Conservation (phyloP, 345 rosid genomes). For the Citrus reticulata region DNA sequence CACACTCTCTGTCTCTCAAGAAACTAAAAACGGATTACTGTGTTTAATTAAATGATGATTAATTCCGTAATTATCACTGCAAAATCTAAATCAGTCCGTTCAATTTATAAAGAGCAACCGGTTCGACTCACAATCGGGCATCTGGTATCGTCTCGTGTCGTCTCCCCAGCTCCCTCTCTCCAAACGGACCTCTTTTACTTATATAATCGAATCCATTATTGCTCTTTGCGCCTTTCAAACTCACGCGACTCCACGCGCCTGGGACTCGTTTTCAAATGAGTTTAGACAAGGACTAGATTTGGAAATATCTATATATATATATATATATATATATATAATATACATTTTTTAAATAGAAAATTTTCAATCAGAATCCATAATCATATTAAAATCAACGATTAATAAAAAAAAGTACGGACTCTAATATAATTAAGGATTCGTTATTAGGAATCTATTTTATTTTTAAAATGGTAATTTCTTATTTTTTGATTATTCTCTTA, state of each 20-base stretch:
- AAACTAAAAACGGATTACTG: background rate
- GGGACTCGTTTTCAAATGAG: background rate
- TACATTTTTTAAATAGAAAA: no score
- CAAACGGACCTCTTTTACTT: no score
- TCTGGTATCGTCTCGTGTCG: no score
- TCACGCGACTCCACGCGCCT: background rate
- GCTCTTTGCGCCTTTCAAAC: background rate
- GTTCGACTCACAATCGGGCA: no score
- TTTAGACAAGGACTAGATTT: background rate
- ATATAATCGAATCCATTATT: background rate
- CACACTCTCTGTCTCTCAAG: background rate
- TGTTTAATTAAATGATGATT: background rate
- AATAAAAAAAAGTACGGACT: no score
- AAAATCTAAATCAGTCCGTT: background rate
- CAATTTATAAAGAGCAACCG: background rate
- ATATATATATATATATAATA: background rate
- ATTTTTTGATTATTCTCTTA: no score
- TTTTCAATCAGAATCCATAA: no score
- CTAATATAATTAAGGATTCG: no score
- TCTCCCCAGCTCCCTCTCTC: no score
- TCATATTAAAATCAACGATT: no score
- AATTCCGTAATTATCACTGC: background rate
- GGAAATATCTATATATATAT: background rate
- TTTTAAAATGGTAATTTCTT: background rate
- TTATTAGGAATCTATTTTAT: no score